These are phyloP conservation scores for Elongisporangium anandrum DNA, from an alignment of 352 stramenopile genomes.

Conservation along the genomic window DNA sequence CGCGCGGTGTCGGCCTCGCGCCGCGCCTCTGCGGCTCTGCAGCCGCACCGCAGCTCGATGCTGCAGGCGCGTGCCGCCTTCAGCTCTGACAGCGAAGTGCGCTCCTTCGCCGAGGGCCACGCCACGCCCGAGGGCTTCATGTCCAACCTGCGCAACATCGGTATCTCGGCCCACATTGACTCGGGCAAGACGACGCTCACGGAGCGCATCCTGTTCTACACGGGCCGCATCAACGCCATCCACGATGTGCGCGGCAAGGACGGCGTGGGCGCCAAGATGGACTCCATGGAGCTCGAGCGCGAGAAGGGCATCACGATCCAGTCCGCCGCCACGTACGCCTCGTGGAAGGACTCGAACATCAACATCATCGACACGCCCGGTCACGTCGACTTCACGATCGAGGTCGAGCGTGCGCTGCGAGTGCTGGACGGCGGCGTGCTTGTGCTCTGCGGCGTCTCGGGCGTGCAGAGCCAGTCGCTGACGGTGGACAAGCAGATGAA, in stretches of 20 bases:
- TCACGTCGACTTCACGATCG: constrained; percentile 99
- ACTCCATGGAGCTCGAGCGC: constrained; percentile 99
- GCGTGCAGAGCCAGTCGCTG: constrained; percentile 97
- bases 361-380: constrained; percentile 99
- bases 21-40: constrained; percentile 16
- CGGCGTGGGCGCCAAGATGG: constrained; percentile 99
- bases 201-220: constrained; percentile 99
- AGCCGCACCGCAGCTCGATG: constrained; percentile 15
- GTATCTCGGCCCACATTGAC: constrained; percentile 96
- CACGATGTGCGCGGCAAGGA: constrained; percentile 97
- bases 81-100: constrained; percentile 21
- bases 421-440: constrained; percentile 98
- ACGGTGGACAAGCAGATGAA: constrained; percentile 99
- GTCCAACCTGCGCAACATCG: constrained; percentile 91
- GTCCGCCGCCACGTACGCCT: constrained; percentile 96
- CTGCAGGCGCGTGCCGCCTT: constrained; percentile 20
- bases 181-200: constrained; percentile 99
- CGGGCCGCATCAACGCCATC: constrained; percentile 95
- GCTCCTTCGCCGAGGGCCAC: constrained; percentile 36
- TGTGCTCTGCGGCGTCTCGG: constrained; percentile 88
- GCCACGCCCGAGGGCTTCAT: constrained; percentile 71
- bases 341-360: constrained; percentile 95
- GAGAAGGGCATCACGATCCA: constrained; percentile 99
- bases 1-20: constrained; percentile 25
- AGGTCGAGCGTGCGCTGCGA: constrained; percentile 96